Percentiles rank a stretch among this genome's conserved stretches.
Conservation (phyloP, 2,329 filamentous ascomycete species). For the Neodidymelliopsis sp. region DNA sequence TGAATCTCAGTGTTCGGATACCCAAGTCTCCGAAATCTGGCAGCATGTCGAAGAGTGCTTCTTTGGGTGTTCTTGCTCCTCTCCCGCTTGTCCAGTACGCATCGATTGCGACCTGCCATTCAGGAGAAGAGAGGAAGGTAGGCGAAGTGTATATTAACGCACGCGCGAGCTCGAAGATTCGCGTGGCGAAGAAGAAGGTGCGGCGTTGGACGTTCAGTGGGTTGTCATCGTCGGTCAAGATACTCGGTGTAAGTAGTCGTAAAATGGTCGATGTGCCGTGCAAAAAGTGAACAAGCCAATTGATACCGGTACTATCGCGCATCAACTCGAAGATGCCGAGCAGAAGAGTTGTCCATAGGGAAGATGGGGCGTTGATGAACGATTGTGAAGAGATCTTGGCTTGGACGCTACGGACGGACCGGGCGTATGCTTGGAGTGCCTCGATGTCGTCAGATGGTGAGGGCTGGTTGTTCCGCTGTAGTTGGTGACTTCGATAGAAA, state of each 20-base stretch:
- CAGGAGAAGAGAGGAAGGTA: conserved; percentile 29
- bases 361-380: conserved; percentile 24
- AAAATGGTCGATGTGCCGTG: conserved; percentile 38
- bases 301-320: conserved; percentile 34
- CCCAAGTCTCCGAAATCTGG: conserved; percentile 31
- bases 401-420: conserved; percentile 26
- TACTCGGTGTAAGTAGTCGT: conserved; percentile 26
- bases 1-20: conserved; percentile 23
- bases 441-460: background rate
- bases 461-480: background rate
- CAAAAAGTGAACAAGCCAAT: conserved; percentile 39
- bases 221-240: too few relatives aligned
- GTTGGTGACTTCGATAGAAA: conserved; percentile 3
- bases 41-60: conserved; percentile 37
- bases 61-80: conserved; percentile 31
- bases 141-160: conserved; percentile 35
- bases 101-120: conserved; percentile 29
- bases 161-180: conserved; percentile 39
- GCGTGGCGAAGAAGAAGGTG: conserved; percentile 34
- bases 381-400: conserved; percentile 18
- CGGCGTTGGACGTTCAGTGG: conserved; percentile 23
- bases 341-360: conserved; percentile 37
- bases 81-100: conserved; percentile 24
- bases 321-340: conserved; percentile 40
- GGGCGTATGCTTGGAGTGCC: conserved; percentile 30